Evolutionary conservation across 2,329 filamentous ascomycete genomes (phyloP), one percentile per base, ranked within the genome.

Genomic region (Eutypa lata): DNA sequence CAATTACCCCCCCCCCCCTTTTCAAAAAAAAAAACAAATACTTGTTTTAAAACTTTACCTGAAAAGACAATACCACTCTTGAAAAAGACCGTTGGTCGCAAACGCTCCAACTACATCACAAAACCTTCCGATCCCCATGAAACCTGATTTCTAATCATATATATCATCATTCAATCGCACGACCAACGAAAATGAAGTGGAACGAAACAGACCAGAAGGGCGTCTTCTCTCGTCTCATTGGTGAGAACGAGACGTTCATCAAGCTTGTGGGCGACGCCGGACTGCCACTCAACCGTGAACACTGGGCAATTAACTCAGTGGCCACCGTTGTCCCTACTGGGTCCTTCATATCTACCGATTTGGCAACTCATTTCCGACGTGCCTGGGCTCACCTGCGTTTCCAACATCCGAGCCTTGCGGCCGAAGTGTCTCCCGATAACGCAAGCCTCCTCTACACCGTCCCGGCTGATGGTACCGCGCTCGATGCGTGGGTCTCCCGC

Each of bases 251-350:
- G 57, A 58, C 52, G 4, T 70, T 65, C 33, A 65, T 67, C 50
- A 68, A 66, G 48, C 52, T 68, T 3, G 24, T 66, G n/a, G 65
- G 58, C n/a, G 65, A 68, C 40, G 47, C 54, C 22, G 61, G 58
- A 35, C 54, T 56, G 24, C 50, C 57, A 4, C 49, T 68, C 10
- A 61, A 64, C 26, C 65, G 66, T 43, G 67, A 70, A 52, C 61
- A 68, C 50, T 69, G 68, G 67, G 55, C 67, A 16, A 55, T 70
- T 47, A 64, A 64, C 24, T 57, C 58, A 3, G 56, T 58, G 2
- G 56, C 57, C 42, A 50, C 53, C 42, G 50, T 68, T 51, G 48
- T 57, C 63, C 43, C 60, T 55, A 60, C 47, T 33, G 49, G 53
- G n/a, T 49, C 55, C 22, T 42, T 61, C 38, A 43, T 21, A 50